Conservation (phyloP, 257 asterid species). For the Nicotiana obtusifolia region DNA sequence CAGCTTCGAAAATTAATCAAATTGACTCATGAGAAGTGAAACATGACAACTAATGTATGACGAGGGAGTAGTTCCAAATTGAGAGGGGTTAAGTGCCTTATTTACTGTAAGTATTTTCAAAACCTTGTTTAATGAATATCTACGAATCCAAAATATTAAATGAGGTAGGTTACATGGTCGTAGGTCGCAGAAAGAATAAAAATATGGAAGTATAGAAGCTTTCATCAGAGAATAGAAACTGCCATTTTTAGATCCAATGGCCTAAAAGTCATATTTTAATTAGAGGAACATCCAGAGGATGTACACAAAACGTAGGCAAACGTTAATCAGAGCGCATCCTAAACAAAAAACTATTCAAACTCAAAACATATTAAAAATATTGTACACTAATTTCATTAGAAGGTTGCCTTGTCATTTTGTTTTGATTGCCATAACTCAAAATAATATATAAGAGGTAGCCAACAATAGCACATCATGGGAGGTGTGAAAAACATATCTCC, state of each 20-base stretch:
- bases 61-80: not conserved
- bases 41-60: not conserved
- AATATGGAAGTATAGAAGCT: not conserved
- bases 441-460: constrained; percentile 32
- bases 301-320: not conserved
- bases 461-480: constrained; percentile 32
- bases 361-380: not conserved
- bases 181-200: constrained; percentile 12
- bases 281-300: constrained; percentile 1
- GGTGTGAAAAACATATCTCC: constrained; percentile 38
- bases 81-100: not conserved
- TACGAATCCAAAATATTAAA: not conserved
- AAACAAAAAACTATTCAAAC: constrained; percentile 48
- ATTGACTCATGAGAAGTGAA: no score
- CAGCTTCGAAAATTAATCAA: no score
- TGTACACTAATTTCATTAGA: constrained; percentile 30
- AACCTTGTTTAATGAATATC: not conserved
- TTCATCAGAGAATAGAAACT: constrained; percentile 8
- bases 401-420: constrained; percentile 59
- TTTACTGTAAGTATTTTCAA: not conserved
- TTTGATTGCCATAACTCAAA: constrained; percentile 21
- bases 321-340: not conserved
- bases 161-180: constrained; percentile 27
- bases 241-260: not conserved
- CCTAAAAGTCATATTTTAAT: not conserved